Conservation (phyloP, 352 stramenopile species). For the Achlya hypogyna region DNA sequence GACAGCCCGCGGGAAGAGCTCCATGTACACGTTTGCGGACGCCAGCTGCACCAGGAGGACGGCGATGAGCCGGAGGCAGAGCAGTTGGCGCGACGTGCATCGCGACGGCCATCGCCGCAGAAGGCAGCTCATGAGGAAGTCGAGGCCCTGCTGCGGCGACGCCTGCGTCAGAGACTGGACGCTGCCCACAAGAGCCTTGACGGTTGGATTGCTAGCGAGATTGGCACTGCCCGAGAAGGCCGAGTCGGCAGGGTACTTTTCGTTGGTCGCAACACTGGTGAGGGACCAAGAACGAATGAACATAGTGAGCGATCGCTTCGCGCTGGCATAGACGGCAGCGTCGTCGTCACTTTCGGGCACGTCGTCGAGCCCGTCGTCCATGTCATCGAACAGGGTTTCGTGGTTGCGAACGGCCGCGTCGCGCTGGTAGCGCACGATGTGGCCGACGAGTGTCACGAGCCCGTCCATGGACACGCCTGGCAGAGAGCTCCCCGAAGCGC, state of each 20-base stretch:
- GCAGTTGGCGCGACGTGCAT: conserved; percentile 66
- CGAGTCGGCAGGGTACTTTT: background rate
- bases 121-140: conserved; percentile 49
- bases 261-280: background rate
- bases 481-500: background rate
- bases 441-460: background rate
- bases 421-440: conserved; percentile 7
- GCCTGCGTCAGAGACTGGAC: conserved; percentile 48
- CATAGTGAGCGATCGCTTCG: background rate
- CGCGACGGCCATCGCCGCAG: conserved; percentile 61
- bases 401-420: background rate
- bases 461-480: background rate
- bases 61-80: conserved; percentile 57
- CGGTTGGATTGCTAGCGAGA: background rate
- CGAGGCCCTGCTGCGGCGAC: conserved; percentile 50
- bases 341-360: background rate
- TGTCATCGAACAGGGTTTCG: conserved; percentile 13
- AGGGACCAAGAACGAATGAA: conserved; percentile 7
- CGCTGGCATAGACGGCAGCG: background rate
- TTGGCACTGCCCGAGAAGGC: conserved; percentile 11
- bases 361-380: conserved; percentile 1
- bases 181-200: conserved; percentile 2
- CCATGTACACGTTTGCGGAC: conserved; percentile 13
- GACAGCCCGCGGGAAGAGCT: conserved; percentile 29
- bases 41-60: conserved; percentile 48